Base-by-base conservation (phyloP, 495 filamentous ascomycete species). In the Aspergillus coremiiformis region DNA sequence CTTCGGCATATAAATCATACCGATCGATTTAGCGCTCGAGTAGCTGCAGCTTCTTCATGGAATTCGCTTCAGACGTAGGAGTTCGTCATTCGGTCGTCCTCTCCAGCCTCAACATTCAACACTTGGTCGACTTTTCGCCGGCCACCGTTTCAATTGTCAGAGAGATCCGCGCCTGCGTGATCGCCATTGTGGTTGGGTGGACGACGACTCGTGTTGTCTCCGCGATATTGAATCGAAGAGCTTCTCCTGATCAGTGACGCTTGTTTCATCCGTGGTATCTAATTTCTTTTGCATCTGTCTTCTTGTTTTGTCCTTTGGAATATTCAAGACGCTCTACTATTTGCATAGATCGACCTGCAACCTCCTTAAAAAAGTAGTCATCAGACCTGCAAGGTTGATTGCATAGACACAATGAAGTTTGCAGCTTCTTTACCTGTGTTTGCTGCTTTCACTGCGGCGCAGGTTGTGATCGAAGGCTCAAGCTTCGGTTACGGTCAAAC, bases 401-500 rank as follows among this genome's bases (percentile, higher is more conserved):
- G 27, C 39, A 56, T 59, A 58, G 26, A 55, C 64, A 63, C 33
- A 23, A 78, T 79, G 74, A 70, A 62, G 60, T 52, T 67, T 17
- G 55, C 65, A 30, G 52, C 61, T 54, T 65, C 65, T 20, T 42
- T 76, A 29, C 65, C 70, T 26, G 69, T 82, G 29, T 68, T 84
- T 52, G 76, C 78, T 45, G 67, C 78, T 58, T 68, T 75, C 27
- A 81, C 79, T 30, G 71, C 74, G 26, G 83, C 83, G 30, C 79
- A 86, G 57, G 79, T 77, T 37, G 71, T 84, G 10, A 72, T 84
- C 56, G 78, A 85, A 47, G 84, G 69, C 68, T 83, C 76, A 23
- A 91, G 86, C 64, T 96, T 96, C 64, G 90, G 90, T 17, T 80
- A 85, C 59, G 78, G 78, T 47, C 68, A 72, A 44, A 83, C 77